A percentile compares a stretch with the other conserved stretches of the same genome.
phyloP scores from a whole-genome alignment of 345 rosid species.

The Gossypium australe region DNA sequence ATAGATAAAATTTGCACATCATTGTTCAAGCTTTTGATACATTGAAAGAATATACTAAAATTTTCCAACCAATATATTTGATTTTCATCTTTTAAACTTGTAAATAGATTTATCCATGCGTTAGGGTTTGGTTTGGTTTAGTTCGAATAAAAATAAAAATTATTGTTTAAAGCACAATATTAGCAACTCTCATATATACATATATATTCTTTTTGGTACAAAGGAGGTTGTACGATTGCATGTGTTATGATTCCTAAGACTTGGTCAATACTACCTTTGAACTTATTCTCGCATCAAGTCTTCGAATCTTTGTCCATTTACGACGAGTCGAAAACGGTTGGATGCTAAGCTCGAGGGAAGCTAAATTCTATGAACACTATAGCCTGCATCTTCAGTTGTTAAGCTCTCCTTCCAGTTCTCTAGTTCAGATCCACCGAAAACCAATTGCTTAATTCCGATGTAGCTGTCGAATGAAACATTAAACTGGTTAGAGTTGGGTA shows the following conservation, averaged over 20 bases:
- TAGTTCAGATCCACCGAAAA: slow-evolving; percentile 78
- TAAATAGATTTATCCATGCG: no score
- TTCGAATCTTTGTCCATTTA: neutral
- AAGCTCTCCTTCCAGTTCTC: slow-evolving; percentile 70
- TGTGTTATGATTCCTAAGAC: neutral
- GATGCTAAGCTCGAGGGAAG: neutral
- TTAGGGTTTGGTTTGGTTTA: no score
- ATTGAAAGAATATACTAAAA: no score
- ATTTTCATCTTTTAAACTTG: no score
- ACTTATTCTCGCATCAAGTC: no score
- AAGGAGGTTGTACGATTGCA: neutral
- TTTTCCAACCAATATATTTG: no score
- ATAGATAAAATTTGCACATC: no score
- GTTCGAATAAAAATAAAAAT: no score
- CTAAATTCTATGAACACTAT: slow-evolving; percentile 61
- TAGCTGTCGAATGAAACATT: slow-evolving; percentile 37
- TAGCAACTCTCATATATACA: no score
- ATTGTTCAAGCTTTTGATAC: no score
- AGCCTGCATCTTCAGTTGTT: slow-evolving; percentile 70
- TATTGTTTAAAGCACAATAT: no score
- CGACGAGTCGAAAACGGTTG: neutral
- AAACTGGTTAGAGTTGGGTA: neutral
- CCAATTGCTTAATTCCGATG: slow-evolving; percentile 76
- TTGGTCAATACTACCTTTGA: neutral
- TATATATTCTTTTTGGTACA: neutral